Evolutionary conservation across 2,329 filamentous ascomycete genomes (phyloP).

Genomic region (Neophaeococcomyces aloes): DNA sequence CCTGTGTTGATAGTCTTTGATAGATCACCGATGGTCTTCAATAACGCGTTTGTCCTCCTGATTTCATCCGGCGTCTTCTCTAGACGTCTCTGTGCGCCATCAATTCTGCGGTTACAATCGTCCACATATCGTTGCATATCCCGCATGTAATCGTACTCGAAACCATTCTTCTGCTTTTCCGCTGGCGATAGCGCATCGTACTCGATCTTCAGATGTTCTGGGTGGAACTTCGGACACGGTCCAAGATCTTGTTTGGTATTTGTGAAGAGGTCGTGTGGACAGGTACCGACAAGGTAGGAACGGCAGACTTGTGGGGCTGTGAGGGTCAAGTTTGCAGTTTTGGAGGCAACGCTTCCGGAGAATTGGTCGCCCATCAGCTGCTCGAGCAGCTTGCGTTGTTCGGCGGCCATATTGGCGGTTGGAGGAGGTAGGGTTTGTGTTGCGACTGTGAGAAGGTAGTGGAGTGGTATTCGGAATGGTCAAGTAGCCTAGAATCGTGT

Average conservation of each 20-base stretch:
- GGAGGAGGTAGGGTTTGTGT: too few species aligned
- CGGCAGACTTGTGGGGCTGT: conserved; percentile 90
- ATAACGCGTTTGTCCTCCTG: conserved; percentile 77
- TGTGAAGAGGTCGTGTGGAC: conserved; percentile 97
- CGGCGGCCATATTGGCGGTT: conserved; percentile 63
- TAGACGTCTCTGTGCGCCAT: conserved; percentile 73
- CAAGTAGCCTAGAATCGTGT: too few species aligned
- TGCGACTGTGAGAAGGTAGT: too few species aligned
- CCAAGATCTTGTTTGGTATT: conserved; percentile 98
- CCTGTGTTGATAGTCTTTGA: conserved; percentile 67
- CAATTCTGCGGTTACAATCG: conserved; percentile 90
- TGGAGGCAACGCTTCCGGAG: conserved; percentile 65
- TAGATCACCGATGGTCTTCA: conserved; percentile 78
- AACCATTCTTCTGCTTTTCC: conserved; percentile 64
- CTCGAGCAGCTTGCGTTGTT: conserved; percentile 97
- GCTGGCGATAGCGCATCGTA: conserved; percentile 64
- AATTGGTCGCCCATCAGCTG: conserved; percentile 70
- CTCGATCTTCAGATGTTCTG: conserved; percentile 76
- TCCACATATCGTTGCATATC: conserved; percentile 96
- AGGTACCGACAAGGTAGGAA: conserved; percentile 85
- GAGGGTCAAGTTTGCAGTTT: conserved; percentile 71
- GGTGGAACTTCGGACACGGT: conserved; percentile 77
- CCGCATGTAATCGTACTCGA: conserved; percentile 93
- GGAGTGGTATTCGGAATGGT: too few species aligned
- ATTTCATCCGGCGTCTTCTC: conserved; percentile 99